phyloP scores from a whole-genome alignment of 2,329 filamentous ascomycete species.

The Pestalotiopsis sp. region DNA sequence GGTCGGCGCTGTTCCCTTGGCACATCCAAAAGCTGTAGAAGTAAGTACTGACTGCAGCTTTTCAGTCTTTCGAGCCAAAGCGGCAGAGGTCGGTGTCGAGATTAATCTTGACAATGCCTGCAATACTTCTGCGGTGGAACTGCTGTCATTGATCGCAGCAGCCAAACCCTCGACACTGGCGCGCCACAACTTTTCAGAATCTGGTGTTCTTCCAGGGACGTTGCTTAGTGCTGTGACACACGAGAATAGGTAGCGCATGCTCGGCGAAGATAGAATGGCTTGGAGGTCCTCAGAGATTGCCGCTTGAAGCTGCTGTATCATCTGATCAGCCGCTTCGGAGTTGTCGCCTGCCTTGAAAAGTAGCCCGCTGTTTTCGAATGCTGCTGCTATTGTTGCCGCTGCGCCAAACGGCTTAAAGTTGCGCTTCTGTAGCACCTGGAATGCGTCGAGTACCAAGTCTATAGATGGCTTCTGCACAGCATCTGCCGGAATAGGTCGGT shows the following conservation, averaged over 20 bases:
- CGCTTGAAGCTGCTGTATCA: constrained; percentile 45
- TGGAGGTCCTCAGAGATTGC: constrained; percentile 61
- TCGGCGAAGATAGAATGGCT: constrained; percentile 67
- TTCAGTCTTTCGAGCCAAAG: constrained; percentile 39
- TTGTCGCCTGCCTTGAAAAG: constrained; percentile 36
- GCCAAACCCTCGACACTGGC: constrained; percentile 46
- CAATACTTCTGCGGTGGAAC: neutral
- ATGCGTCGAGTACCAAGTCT: constrained; percentile 35
- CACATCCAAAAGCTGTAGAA: constrained; percentile 40
- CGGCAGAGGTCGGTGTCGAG: constrained; percentile 42
- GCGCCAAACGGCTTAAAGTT: constrained; percentile 62
- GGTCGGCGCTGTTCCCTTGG: constrained; percentile 32
- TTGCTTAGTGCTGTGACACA: constrained; percentile 61
- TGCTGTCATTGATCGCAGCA: constrained; percentile 24
- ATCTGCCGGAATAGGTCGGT: constrained; percentile 28
- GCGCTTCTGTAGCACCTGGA: constrained; percentile 48
- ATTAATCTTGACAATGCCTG: constrained; percentile 47
- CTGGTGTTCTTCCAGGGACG: constrained; percentile 37
- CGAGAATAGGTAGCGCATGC: constrained; percentile 66
- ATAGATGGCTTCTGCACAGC: constrained; percentile 32
- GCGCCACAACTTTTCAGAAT: constrained; percentile 47
- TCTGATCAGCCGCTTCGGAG: constrained; percentile 28
- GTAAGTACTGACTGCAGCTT: constrained; percentile 52
- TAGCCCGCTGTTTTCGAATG: constrained; percentile 41
- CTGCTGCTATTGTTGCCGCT: constrained; percentile 47